Percentiles rank a stretch among this genome's conserved stretches.
These are phyloP conservation scores for Diaporthe sp. DNA, from an alignment of 2,329 filamentous ascomycete genomes.

Conservation along the genomic window DNA sequence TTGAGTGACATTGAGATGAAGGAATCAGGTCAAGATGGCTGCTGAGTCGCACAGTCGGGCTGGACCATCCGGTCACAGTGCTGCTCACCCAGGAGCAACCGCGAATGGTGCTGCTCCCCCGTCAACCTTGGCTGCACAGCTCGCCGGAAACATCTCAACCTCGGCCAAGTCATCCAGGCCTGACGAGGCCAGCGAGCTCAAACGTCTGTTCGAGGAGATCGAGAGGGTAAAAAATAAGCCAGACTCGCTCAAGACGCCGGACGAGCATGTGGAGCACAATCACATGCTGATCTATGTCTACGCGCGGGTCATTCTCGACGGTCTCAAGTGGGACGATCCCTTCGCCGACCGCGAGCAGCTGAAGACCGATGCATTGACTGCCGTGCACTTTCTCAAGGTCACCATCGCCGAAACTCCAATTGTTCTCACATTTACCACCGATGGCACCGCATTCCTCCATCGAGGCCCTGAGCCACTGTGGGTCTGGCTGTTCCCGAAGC, in stretches of 20 bases:
- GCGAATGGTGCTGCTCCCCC: conserved; percentile 63
- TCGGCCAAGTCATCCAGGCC: conserved; percentile 71
- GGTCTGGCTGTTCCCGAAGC: conserved; percentile 72
- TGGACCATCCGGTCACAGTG: conserved; percentile 27
- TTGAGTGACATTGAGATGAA: conserved; percentile 23
- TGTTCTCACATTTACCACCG: conserved; percentile 67
- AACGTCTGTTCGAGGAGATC: conserved; percentile 73
- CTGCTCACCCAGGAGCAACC: conserved; percentile 33
- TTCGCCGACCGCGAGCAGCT: conserved; percentile 71
- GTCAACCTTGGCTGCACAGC: conserved; percentile 88
- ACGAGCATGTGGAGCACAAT: conserved; percentile 81
- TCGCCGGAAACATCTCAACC: conserved; percentile 83
- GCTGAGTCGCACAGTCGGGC: conserved; percentile 23
- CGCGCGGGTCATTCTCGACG: conserved; percentile 81
- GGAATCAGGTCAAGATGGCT: conserved; percentile 31
- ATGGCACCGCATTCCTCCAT: conserved; percentile 58
- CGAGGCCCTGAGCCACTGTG: conserved; percentile 73
- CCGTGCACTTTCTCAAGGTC: conserved; percentile 81
- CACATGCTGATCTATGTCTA: conserved; percentile 89
- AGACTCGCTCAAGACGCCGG: conserved; percentile 67
- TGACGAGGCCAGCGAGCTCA: conserved; percentile 80
- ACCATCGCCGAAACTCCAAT: conserved; percentile 81
- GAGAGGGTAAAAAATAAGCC: conserved; percentile 66
- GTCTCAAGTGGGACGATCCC: conserved; percentile 75
- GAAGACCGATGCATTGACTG: conserved; percentile 74